Base-by-base conservation (phyloP, 2,329 filamentous ascomycete species). In the Monosporascus sp. region DNA sequence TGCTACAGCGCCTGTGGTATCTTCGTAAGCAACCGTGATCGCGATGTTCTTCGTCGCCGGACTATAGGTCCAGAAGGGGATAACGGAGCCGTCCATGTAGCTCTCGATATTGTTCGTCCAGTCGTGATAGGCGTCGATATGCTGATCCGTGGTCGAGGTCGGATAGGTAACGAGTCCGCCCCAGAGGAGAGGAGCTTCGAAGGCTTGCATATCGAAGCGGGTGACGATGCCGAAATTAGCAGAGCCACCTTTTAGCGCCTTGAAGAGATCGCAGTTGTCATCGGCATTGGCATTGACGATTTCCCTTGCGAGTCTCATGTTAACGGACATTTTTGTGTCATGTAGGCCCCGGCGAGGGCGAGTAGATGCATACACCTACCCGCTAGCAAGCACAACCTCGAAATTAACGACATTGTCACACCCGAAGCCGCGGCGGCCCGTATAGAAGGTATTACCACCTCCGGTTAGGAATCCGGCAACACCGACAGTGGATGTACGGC, bases 351-450 rank as follows among this genome's bases (percentile, higher is more conserved):
- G 5, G 5, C 24, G 24, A 24, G 24, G 24, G 1, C 24, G 24
- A 1, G 24, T 24, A 24, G 5, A 24, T 24, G 24, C 24, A 24
- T 5, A 24, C 24, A 48, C 48, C 24, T 37, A 50, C 26, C 75
- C 75, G 49, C 62, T 63, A 1, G 71, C 70, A 1, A 76, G 68
- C 3, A 79, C 74, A 28, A 79, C 70, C 54, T 76, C 60, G 48
- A 65, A 76, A 47, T 68, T 70, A 37, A 67, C 53, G 2, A 79
- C 69, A 37, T 71, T 74, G 52, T 77, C 77, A 49, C 72, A 75
- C n/a, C 67, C 72, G 52, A 73, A 73, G 3, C 78, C 77, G 43
- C 71, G 63, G 0, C 66, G 64, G 8, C 43, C 53, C 3, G 58
- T 56, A 45, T 58, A 58, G 49, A 60, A 62, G 2, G 55, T 58